Evolutionary conservation across 2,329 filamentous ascomycete genomes (phyloP).

Genomic region (Talaromyces albobiverticillius): DNA sequence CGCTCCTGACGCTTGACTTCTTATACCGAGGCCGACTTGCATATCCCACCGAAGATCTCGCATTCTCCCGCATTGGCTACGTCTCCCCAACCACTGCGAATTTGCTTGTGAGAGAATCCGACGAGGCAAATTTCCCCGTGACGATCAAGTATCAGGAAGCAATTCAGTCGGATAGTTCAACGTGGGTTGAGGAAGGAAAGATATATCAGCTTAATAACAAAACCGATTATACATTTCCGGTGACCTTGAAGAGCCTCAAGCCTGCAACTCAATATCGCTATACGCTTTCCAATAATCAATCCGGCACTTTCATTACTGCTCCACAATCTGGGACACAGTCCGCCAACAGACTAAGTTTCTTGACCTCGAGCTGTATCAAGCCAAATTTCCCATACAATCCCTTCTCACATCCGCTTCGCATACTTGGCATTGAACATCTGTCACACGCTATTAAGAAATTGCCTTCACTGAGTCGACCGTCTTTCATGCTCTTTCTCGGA

Average conservation of each 20-base stretch:
- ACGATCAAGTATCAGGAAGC: conserved; percentile 59
- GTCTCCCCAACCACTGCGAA: conserved; percentile 77
- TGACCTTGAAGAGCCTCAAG: conserved; percentile 65
- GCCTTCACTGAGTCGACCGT: conserved; percentile 49
- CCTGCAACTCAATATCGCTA: conserved; percentile 79
- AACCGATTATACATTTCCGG: conserved; percentile 76
- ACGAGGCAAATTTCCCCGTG: conserved; percentile 71
- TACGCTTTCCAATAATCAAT: conserved; percentile 79
- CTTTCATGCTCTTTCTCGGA: conserved; percentile 60
- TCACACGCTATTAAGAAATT: conserved; percentile 69
- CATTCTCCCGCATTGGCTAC: conserved; percentile 84
- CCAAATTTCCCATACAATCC: conserved; percentile 86
- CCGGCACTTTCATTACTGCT: conserved; percentile 75
- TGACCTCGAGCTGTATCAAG: conserved; percentile 91
- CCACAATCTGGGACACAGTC: conserved; percentile 64
- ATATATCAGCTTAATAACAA: conserved; percentile 66
- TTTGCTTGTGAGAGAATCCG: conserved; percentile 80
- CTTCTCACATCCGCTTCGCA: conserved; percentile 74
- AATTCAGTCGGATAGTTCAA: conserved; percentile 25
- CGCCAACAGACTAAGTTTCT: conserved; percentile 76
- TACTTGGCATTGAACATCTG: conserved; percentile 76
- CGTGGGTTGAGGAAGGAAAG: conserved; percentile 66
- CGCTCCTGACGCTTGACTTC: conserved; percentile 71
- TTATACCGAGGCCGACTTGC: conserved; percentile 70
- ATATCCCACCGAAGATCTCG: conserved; percentile 70